Conservation (phyloP, 805 yeast genomes). For the Spencermartinsiella europaea region DNA sequence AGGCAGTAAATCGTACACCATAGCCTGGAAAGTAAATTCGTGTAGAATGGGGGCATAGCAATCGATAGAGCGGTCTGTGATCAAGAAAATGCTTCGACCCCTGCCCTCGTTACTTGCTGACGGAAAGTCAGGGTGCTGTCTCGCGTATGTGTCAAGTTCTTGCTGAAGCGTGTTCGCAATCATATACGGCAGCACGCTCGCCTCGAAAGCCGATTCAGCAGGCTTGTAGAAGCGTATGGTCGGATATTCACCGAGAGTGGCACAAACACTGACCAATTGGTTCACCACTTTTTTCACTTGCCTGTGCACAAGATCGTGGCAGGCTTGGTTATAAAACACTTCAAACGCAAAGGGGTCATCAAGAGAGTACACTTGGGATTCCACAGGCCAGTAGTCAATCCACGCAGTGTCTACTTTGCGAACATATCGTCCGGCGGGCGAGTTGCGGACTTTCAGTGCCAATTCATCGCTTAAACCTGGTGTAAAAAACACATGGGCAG, state of each 20-base stretch:
- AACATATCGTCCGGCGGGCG: constrained; percentile 25
- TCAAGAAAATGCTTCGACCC: constrained; percentile 67
- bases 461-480: constrained; percentile 43
- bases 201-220: constrained; percentile 46
- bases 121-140: constrained; percentile 62
- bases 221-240: constrained; percentile 68
- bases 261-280: constrained; percentile 65
- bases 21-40: constrained; percentile 86
- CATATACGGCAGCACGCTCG: constrained; percentile 57
- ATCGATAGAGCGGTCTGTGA: constrained; percentile 82
- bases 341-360: constrained; percentile 58
- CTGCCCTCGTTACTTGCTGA: constrained; percentile 41
- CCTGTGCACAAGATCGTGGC: constrained; percentile 53
- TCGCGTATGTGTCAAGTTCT: constrained; percentile 68
- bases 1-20: constrained; percentile 72
- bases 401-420: constrained; percentile 38
- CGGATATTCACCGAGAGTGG: constrained; percentile 83
- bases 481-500: constrained; percentile 66
- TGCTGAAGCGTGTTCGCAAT: constrained; percentile 69
- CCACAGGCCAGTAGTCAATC: constrained; percentile 58
- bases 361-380: constrained; percentile 67
- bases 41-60: constrained; percentile 78
- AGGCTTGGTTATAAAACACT: constrained; percentile 60
- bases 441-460: constrained; percentile 23
- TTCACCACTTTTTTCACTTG: constrained; percentile 58